Evolutionary conservation across 169 alveolate genomes (phyloP), one percentile per base, ranked within the genome.

Genomic region (Miamiensis avidus): DNA sequence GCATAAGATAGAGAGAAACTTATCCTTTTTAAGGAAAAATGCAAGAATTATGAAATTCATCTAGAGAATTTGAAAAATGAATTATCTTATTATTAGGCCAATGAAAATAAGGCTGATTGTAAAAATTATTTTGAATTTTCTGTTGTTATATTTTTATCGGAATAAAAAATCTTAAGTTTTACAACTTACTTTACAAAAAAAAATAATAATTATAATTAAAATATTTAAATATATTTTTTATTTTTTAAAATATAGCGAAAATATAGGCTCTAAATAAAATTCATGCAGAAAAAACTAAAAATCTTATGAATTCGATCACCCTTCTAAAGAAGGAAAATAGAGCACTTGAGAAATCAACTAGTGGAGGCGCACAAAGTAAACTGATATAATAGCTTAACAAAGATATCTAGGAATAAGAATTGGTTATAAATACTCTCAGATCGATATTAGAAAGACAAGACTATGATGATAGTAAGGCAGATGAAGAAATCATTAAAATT

Each of bases 351-450:
- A 89, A 86, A 49, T 76, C 77, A 77, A 79, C 83, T 73, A 88
- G 84, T 31, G 95, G 87, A 34, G 89, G 89, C 76, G 82, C 83
- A 74, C 28, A 93, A 76, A 85, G 89, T 34, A 64, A 92, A 76
- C 28, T 87, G 31, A 92, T 92, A 27, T 91, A 87, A 74, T 74
- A 86, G 32, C 65, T 89, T 25, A 86, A 89, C 65, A 87, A 86
- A 76, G 95, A 92, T 75, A 87, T 92, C 29, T 31, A 65, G 1
- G 89, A 89, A 74, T 83, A 87, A 29, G 94, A 92, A 73, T 32
- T 78, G 25, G 89, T 89, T 49, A 91, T 91, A 26, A 76, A 85
- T 32, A 91, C 93, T 34, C 65, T 91, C 49, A 82, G 95, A 34
- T 76, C 82, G 69, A 75, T 82, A 0, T 89, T 89, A 27, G 79